Conservation (phyloP, 1,284 basidiomycete genomes). For the Inonotus obliquus region DNA sequence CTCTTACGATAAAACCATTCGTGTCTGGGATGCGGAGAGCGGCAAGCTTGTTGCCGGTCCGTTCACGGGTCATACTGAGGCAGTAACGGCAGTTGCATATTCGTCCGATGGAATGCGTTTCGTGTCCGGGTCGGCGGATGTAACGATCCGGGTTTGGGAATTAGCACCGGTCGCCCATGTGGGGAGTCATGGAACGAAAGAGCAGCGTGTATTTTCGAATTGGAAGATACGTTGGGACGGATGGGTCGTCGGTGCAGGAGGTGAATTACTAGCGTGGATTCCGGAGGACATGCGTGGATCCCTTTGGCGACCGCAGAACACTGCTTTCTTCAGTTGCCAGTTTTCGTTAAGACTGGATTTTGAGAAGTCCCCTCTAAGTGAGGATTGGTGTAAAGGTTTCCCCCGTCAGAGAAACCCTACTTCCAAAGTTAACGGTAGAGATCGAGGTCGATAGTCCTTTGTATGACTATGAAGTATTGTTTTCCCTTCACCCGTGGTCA, state of each 20-base stretch:
- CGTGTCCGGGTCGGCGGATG: not conserved
- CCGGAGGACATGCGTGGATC: not conserved
- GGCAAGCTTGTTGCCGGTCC: not conserved
- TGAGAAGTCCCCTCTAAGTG: not conserved
- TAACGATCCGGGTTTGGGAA: not conserved
- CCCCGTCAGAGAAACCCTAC: not conserved
- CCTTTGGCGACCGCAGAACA: not conserved
- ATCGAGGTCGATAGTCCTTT: too few species aligned
- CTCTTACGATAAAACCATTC: not conserved
- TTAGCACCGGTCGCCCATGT: too few species aligned
- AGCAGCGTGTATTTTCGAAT: not conserved
- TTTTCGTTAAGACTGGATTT: not conserved
- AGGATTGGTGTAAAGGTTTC: not conserved
- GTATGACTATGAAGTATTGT: too few species aligned
- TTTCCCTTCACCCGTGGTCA: too few species aligned
- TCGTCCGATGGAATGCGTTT: not conserved
- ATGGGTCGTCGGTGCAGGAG: not conserved
- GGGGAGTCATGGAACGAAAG: too few species aligned
- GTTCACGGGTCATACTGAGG: not conserved
- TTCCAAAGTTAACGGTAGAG: too few species aligned
- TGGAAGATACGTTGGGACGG: not conserved
- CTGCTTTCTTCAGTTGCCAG: not conserved
- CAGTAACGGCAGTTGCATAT: not conserved
- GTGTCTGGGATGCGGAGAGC: slow-evolving; percentile 4
- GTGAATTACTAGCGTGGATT: not conserved